Evolutionary conservation across 2,329 filamentous ascomycete genomes (phyloP), one percentile per base, ranked within the genome.

Genomic region (Pseudofabraea citricarpa): DNA sequence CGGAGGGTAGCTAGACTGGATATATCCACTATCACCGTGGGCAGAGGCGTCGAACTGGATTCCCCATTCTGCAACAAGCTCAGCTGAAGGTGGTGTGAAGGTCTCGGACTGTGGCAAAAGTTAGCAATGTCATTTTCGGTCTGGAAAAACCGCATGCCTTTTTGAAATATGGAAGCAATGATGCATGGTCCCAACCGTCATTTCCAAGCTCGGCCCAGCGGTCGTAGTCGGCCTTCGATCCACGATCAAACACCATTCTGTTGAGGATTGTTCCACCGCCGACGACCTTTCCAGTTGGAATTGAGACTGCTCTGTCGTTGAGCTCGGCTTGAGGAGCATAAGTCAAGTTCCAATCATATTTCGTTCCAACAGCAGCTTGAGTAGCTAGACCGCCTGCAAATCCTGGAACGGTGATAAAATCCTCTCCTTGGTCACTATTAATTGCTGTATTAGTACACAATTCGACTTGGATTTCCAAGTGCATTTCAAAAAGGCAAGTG

Each of bases 131-230:
- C 5, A 31, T 31, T 7, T 31, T 7, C 27, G 27, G 16, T n/a
- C n/a, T n/a, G n/a, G n/a, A 7, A 5, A 6, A 6, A 12, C 2
- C 27, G 16, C 13, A 6, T 38, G 23, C 36, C 36, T 40, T 40
- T 16, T 20, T 40, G 26, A 40, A 40, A n/a, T 40, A 40, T 12
- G 63, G 66, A 0, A 63, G 54, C 18, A 71, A 51, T 13, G 50
- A 52, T 13, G 65, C 55, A 60, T 66, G 71, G 12, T 57, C 59
- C 65, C 67, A 73, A 4, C 65, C 68, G 0, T 62, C 50, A 19
- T 71, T 72, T 0, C 69, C 72, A 3, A 74, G 52, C 4, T 57
- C 54, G 27, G 61, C 60, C 70, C 71, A 74, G 2, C 62, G 59
- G 29, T 71, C 57, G 29, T 70, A 69, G 37, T 70, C 67, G 1